Evolutionary conservation across 2,329 filamentous ascomycete genomes (phyloP).

Genomic region (Cladosporium sp.): DNA sequence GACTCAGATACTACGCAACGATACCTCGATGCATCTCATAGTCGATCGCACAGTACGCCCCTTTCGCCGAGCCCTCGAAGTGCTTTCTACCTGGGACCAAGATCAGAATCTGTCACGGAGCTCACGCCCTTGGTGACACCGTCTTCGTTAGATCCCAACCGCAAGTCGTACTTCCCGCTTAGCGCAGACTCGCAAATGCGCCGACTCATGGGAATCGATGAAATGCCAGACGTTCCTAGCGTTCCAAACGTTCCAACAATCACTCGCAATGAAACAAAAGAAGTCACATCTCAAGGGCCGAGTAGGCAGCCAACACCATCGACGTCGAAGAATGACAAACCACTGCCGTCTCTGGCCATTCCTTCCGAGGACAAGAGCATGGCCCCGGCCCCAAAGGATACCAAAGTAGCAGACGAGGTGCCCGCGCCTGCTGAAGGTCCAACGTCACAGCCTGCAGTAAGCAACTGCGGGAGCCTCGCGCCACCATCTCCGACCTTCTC

Average conservation of each 20-base stretch:
- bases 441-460: neutral
- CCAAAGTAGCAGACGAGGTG: neutral
- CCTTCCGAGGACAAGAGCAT: neutral
- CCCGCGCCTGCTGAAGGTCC: neutral
- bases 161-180: slow-evolving; percentile 10
- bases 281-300: no score
- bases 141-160: slow-evolving; percentile 9
- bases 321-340: neutral
- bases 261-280: no score
- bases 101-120: slow-evolving; percentile 3
- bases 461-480: neutral
- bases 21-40: neutral
- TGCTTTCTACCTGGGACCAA: neutral
- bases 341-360: neutral
- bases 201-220: slow-evolving; percentile 6
- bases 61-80: slow-evolving; percentile 8
- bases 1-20: neutral
- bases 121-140: slow-evolving; percentile 3
- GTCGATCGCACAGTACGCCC: slow-evolving; percentile 7
- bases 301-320: neutral
- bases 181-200: slow-evolving; percentile 6
- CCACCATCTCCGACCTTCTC: slow-evolving; percentile 6
- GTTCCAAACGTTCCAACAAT: no score
- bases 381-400: neutral
- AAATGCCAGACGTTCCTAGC: neutral